phyloP scores from a whole-genome alignment of 179 eudicot species.

The Camellia oleifera region DNA sequence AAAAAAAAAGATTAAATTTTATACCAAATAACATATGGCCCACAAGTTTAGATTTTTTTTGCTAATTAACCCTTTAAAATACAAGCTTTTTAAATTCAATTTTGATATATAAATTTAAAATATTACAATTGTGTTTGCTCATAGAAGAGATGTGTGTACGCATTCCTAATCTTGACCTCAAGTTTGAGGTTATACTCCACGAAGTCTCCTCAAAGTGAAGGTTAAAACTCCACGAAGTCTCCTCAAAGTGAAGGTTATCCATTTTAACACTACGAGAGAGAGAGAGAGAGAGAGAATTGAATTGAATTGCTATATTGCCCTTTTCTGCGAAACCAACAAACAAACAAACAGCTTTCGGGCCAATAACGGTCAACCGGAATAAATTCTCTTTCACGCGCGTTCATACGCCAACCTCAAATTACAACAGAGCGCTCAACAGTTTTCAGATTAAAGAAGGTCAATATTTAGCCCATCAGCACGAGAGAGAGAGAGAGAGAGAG shows the following conservation, averaged over 20 bases:
- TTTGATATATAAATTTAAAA: too few relatives aligned
- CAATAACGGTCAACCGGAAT: conserved; percentile 6
- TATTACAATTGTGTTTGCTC: too few relatives aligned
- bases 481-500: conserved; percentile 3
- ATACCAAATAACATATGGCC: too few relatives aligned
- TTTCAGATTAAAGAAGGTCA: background rate
- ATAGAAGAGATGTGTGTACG: background rate
- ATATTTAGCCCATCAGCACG: background rate
- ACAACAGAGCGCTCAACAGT: background rate
- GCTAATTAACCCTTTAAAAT: too few relatives aligned
- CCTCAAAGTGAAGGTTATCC: background rate
- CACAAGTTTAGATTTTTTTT: too few relatives aligned
- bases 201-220: conserved; percentile 3
- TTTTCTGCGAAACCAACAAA: background rate
- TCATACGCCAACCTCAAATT: conserved; percentile 13
- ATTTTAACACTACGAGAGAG: background rate
- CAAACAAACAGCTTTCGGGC: background rate
- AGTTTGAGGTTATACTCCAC: background rate
- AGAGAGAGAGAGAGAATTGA: background rate
- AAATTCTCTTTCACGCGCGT: background rate
- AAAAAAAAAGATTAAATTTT: too few relatives aligned
- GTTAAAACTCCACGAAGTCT: background rate
- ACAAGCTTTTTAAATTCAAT: too few relatives aligned
- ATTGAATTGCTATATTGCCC: background rate
- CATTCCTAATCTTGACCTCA: background rate